Evolutionary conservation across 163 green algal species (phyloP), one percentile per base, ranked within the genome.

Genomic region (Volvox carteri): DNA sequence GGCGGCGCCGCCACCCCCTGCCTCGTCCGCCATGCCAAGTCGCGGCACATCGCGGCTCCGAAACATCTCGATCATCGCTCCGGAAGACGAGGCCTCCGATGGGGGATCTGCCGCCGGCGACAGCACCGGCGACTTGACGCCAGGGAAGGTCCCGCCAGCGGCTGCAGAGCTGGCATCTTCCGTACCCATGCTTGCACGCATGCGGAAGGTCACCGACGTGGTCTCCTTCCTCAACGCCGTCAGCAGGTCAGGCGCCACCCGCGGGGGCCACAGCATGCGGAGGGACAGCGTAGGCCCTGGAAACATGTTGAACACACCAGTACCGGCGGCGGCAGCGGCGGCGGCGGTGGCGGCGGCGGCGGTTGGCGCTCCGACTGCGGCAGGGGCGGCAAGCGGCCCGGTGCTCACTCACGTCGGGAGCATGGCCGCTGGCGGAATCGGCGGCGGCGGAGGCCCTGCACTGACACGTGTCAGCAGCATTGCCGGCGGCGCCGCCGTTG

Each of bases 141-240:
- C 41, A 11, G 4, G 58, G 41, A 30, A 48, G 23, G 18, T n/a
- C 12, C n/a, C 30, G 18, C 33, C 50, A 37, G 9, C 44, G 35
- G 18, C 30, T 14, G 35, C 83, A 35, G 68, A 88, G 35, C 67
- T 88, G 67, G 83, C 83, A 19, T 79, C 65, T 4, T 79, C 81
- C 18, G 81, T 87, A 7, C 83, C 83, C 37, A 74, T 73, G 68
- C 67, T 88, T 33, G 50, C 83, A 4, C 67, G 83, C 37, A 73
- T 88, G 68, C 35, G 68, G 19, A 88, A 88, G 83, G 50, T 88
- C 4, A 41, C 83, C 0, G 50, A 81, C 37, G 83, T 88, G 16
- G 25, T 88, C 48, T 37, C 68, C 18, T 88, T 88, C 83, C 83
- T 88, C 12, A 81, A 83, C 16, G 83, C 83, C 14, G 83, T 88